Base-by-base conservation (phyloP, 306 rosid genomes). In the Oxytropis ochrocephala region DNA sequence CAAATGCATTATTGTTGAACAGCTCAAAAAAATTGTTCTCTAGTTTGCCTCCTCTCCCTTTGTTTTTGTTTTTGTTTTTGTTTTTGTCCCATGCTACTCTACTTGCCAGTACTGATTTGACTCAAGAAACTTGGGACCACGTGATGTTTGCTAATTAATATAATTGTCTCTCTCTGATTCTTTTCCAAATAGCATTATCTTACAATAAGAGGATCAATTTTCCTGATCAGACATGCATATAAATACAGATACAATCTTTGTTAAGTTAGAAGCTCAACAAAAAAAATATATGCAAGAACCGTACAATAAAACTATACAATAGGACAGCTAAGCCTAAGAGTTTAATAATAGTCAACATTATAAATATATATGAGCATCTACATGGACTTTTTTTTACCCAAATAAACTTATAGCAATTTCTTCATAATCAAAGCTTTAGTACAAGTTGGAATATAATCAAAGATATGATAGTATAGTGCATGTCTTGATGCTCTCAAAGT, bases 41-140 rank as follows among this genome's bases (percentile, higher is more conserved):
- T 55, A 18, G 18, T 33, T 44, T 18, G 11, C 48, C 42, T 33
- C 5, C 5, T 16, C 10, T 38, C 6, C 12, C 32, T 57, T 57
- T 24, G 29, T 55, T 65, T 66, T 27, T n/a, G 1, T 9, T 67
- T 57, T 57, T 24, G 29, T 55, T 65, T 66, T 27, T n/a, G 1
- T 9, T 67, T 69, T 53, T 46, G 79, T 62, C 73, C 68, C 19
- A 11, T 51, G 64, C 43, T 3, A 7, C 10, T 9, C 46, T 18
- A 55, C 30, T 10, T 11, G 17, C 14, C 11, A 49, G 18, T 32
- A 21, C 11, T 42, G 29, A 57, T 70, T 70, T 58, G 75, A 64
- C 67, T 65, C 27, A 8, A 64, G 36, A 65, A 42, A 80, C 32
- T 64, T 29, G 82, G 71, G 85, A 81, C 77, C 75, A 29, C 82